Percentiles rank a stretch among this genome's conserved stretches.
phyloP scores from a whole-genome alignment of 2,329 filamentous ascomycete genomes.

The Epichloe baconii region DNA sequence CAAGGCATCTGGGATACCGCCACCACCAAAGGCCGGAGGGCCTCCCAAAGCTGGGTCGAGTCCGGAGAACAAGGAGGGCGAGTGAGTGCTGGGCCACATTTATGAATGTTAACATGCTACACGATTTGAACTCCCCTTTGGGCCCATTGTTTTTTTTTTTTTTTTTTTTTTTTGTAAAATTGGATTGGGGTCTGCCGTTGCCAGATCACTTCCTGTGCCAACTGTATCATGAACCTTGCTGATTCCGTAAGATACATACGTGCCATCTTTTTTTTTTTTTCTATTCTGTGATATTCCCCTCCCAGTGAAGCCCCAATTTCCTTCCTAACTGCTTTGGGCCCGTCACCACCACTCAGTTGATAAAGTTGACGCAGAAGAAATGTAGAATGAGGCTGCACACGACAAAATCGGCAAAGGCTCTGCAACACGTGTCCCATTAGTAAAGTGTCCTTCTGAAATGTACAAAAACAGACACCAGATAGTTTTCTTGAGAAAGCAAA shows the following conservation, averaged over 20 bases:
- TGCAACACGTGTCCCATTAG: slow-evolving; percentile 21
- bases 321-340: too few species aligned
- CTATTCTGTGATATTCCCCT: too few species aligned
- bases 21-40: slow-evolving; percentile 41
- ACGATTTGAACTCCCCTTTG: not conserved
- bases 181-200: not conserved
- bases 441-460: not conserved
- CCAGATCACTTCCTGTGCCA: not conserved
- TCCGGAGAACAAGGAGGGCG: slow-evolving; percentile 14
- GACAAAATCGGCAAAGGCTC: slow-evolving; percentile 91
- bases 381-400: slow-evolving; percentile 91
- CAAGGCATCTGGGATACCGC: slow-evolving; percentile 37
- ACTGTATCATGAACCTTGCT: not conserved
- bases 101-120: slow-evolving; percentile 1
- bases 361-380: slow-evolving; percentile 99
- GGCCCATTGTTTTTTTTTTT: not conserved
- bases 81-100: slow-evolving; percentile 14
- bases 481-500: not conserved
- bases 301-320: too few species aligned
- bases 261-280: too few species aligned
- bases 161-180: too few species aligned
- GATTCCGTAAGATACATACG: not conserved
- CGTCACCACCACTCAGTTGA: slow-evolving; percentile 51
- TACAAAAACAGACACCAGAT: not conserved
- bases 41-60: slow-evolving; percentile 31